Conservation (phyloP, 148 eudicot genomes). For the Selenicereus undatus region DNA sequence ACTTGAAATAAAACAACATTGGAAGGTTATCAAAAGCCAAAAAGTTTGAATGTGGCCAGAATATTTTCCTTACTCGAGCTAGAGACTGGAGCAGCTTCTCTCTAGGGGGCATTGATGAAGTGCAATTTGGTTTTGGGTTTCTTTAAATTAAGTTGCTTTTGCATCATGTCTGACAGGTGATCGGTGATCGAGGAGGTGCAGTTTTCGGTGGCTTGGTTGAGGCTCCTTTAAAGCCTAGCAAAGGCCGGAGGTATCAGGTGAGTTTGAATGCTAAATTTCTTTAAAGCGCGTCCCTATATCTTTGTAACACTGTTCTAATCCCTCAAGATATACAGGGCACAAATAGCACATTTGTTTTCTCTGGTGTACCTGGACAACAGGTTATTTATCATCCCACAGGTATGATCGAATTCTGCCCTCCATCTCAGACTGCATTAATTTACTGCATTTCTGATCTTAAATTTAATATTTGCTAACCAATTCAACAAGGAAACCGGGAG, state of each 20-base stretch:
- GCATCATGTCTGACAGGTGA: conserved; percentile 44
- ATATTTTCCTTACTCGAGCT: background rate
- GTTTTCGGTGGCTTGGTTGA: conserved; percentile 94
- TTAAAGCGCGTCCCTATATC: background rate
- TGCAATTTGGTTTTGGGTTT: background rate
- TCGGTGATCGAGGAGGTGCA: conserved; percentile 86
- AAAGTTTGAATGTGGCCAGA: too few relatives aligned
- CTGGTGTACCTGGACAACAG: conserved; percentile 60
- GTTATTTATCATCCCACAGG: conserved; percentile 78
- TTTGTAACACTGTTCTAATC: conserved; percentile 15
- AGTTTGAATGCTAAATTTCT: conserved; percentile 15
- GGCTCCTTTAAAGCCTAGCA: conserved; percentile 68
- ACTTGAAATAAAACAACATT: background rate
- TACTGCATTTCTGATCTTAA: background rate
- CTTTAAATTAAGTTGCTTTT: background rate
- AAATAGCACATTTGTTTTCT: conserved; percentile 72
- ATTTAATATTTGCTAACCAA: background rate
- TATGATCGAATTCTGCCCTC: conserved; percentile 17
- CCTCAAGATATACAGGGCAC: conserved; percentile 56
- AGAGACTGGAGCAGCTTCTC: background rate
- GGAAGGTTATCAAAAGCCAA: background rate
- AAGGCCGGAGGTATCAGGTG: conserved; percentile 77
- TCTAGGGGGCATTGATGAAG: too few relatives aligned
- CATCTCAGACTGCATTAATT: background rate
- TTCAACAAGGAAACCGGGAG: background rate